Percentiles rank a stretch among this genome's conserved stretches.
Evolutionary conservation across 2,329 filamentous ascomycete genomes (phyloP).

Genomic region (Stagonosporopsis cucurbitacearum): DNA sequence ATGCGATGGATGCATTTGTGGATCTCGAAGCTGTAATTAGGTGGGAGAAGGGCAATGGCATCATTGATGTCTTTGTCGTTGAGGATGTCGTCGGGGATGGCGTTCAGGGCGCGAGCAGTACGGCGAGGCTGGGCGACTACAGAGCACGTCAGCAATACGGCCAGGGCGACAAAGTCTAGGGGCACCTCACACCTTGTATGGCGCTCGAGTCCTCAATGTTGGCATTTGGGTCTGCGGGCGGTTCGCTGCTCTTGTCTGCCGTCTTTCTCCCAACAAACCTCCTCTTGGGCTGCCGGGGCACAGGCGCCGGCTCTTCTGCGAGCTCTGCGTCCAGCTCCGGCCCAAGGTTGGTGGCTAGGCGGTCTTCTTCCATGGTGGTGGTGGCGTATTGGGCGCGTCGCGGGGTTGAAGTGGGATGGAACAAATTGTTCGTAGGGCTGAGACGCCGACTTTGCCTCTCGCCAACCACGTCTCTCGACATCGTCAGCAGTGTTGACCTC

Average conservation of each 20-base stretch:
- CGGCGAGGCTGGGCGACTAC: constrained; percentile 74
- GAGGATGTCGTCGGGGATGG: constrained; percentile 85
- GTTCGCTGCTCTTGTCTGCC: constrained; percentile 64
- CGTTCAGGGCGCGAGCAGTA: constrained; percentile 82
- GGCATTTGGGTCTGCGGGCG: constrained; percentile 44
- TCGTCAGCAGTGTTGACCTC: not conserved
- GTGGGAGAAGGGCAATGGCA: constrained; percentile 83
- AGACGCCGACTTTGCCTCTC: constrained; percentile 12
- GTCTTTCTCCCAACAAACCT: constrained; percentile 87
- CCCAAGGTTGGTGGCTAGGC: constrained; percentile 72
- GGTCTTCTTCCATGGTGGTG: constrained; percentile 74
- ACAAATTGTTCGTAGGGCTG: constrained; percentile 26
- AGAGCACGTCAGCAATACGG: constrained; percentile 8
- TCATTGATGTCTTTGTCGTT: constrained; percentile 84
- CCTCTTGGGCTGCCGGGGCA: constrained; percentile 79
- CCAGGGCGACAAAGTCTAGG: not conserved
- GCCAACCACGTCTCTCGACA: constrained; percentile 5
- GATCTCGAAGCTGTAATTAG: constrained; percentile 99
- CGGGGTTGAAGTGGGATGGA: constrained; percentile 26
- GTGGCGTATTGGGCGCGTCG: constrained; percentile 18
- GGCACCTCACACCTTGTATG: constrained; percentile 67
- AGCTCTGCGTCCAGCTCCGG: constrained; percentile 71
- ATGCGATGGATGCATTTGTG: constrained; percentile 98
- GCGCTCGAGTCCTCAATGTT: constrained; percentile 68
- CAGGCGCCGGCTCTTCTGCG: constrained; percentile 56